Conservation (phyloP, 2,329 filamentous ascomycete genomes). For the Alternaria panax region DNA sequence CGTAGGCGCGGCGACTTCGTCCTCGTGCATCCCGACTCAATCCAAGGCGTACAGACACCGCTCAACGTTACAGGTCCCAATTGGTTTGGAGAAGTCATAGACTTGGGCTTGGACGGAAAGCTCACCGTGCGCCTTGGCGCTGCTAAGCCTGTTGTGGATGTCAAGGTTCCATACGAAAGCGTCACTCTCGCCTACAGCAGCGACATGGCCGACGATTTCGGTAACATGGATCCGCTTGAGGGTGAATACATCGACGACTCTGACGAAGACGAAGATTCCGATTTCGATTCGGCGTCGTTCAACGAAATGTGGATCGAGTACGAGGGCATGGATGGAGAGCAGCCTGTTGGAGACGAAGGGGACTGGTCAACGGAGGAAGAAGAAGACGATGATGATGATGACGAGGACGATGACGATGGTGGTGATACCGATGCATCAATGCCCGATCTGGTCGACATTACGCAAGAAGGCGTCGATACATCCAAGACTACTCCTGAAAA, state of each 20-base stretch:
- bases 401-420: slow-evolving; percentile 37
- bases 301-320: slow-evolving; percentile 51
- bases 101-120: slow-evolving; percentile 61
- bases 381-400: slow-evolving; percentile 34
- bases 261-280: slow-evolving; percentile 43
- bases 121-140: slow-evolving; percentile 63
- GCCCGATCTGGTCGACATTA: slow-evolving; percentile 34
- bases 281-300: slow-evolving; percentile 45
- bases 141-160: slow-evolving; percentile 57
- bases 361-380: slow-evolving; percentile 51
- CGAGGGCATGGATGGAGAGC: slow-evolving; percentile 46
- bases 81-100: slow-evolving; percentile 66
- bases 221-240: slow-evolving; percentile 35
- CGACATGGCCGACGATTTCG: slow-evolving; percentile 49
- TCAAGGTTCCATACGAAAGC: slow-evolving; percentile 58
- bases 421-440: slow-evolving; percentile 45
- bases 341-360: slow-evolving; percentile 40
- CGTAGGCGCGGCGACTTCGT: slow-evolving; percentile 62
- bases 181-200: slow-evolving; percentile 58
- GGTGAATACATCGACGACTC: slow-evolving; percentile 42
- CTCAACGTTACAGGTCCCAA: slow-evolving; percentile 41
- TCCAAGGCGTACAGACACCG: slow-evolving; percentile 19
- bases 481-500: slow-evolving; percentile 48
- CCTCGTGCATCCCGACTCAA: slow-evolving; percentile 52
- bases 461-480: slow-evolving; percentile 32